Evolutionary conservation across 2,329 filamentous ascomycete genomes (phyloP).

Genomic region (Xylariaceae sp.): DNA sequence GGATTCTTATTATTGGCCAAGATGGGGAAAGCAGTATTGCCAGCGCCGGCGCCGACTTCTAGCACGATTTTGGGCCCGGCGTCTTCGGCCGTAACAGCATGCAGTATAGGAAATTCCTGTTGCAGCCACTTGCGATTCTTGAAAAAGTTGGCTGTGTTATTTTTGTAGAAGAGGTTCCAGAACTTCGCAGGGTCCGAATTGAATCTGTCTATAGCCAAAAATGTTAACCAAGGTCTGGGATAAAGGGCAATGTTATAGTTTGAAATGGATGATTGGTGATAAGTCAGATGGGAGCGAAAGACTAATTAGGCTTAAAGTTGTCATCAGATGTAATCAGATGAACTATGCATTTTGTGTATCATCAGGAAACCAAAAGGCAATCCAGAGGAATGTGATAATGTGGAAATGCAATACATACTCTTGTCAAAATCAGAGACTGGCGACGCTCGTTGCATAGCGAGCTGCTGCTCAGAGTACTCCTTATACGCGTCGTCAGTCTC

Average conservation of each 20-base stretch:
- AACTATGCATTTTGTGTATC: slow-evolving; percentile 71
- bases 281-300: slow-evolving; percentile 79
- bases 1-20: slow-evolving; percentile 84
- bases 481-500: slow-evolving; percentile 89
- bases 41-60: slow-evolving; percentile 93
- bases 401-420: slow-evolving; percentile 56
- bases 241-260: background rate
- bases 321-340: slow-evolving; percentile 72
- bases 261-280: slow-evolving; percentile 28
- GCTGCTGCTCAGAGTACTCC: slow-evolving; percentile 84
- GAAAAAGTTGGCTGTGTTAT: slow-evolving; percentile 97
- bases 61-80: slow-evolving; percentile 75
- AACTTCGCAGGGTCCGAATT: slow-evolving; percentile 90
- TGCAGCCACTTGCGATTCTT: slow-evolving; percentile 97
- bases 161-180: slow-evolving; percentile 99
- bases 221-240: slow-evolving; percentile 10
- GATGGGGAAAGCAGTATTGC: slow-evolving; percentile 95
- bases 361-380: slow-evolving; percentile 52
- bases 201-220: slow-evolving; percentile 68
- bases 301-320: slow-evolving; percentile 60
- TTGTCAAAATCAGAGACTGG: slow-evolving; percentile 95
- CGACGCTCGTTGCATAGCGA: slow-evolving; percentile 79
- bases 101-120: slow-evolving; percentile 93
- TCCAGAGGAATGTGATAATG: slow-evolving; percentile 4
- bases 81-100: slow-evolving; percentile 72